These are phyloP conservation scores for Aureobasidium sp. DNA, from an alignment of 2,329 filamentous ascomycete genomes.

Conservation along the genomic window DNA sequence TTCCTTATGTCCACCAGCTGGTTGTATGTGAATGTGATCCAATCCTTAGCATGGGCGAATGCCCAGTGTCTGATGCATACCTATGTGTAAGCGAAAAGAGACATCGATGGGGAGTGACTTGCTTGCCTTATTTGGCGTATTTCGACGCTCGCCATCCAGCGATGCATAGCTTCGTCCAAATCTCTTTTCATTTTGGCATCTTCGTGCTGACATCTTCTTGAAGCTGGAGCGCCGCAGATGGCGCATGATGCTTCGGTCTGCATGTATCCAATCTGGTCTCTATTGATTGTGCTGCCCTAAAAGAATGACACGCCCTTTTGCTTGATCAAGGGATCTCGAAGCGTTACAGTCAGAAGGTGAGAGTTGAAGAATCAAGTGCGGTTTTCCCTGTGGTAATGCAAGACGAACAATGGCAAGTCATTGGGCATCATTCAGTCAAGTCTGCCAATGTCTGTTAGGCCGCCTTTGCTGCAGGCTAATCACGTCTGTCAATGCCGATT, in stretches of 20 bases:
- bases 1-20: slow-evolving; percentile 35
- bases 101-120: neutral
- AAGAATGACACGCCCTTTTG: too few species aligned
- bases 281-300: too few species aligned
- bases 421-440: neutral
- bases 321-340: too few species aligned
- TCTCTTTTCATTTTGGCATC: slow-evolving; percentile 28
- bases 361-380: neutral
- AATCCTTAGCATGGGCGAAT: slow-evolving; percentile 38
- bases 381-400: neutral
- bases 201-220: slow-evolving; percentile 30
- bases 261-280: neutral
- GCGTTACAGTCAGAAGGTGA: too few species aligned
- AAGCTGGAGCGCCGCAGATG: slow-evolving; percentile 29
- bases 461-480: neutral
- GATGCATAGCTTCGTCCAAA: slow-evolving; percentile 27
- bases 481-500: slow-evolving; percentile 2
- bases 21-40: slow-evolving; percentile 40
- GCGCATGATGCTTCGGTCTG: slow-evolving; percentile 29
- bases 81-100: neutral
- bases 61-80: slow-evolving; percentile 37
- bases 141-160: slow-evolving; percentile 25
- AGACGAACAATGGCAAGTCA: neutral
- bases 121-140: slow-evolving; percentile 24
- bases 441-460: neutral